Evolutionary conservation across 306 rosid genomes (phyloP).

Genomic region (Spatholobus suberectus): DNA sequence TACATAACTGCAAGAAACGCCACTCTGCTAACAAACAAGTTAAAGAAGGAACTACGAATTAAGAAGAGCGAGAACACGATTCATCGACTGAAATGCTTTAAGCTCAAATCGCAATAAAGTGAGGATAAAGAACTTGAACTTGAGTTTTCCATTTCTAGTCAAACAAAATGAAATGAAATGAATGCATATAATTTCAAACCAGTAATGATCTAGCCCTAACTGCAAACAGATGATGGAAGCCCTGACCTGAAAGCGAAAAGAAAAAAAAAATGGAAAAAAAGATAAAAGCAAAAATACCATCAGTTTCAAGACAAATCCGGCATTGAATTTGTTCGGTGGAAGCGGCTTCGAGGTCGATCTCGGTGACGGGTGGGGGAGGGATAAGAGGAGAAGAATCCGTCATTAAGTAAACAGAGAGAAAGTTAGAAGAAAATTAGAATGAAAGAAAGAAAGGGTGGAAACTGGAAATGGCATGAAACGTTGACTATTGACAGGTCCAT

Average conservation of each 20-base stretch:
- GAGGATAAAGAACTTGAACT: neutral
- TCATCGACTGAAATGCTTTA: neutral
- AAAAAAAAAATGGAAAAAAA: neutral
- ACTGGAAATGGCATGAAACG: neutral
- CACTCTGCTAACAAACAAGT: neutral
- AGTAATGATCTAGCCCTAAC: neutral
- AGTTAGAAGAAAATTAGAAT: neutral
- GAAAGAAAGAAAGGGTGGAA: no score
- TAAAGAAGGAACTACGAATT: neutral
- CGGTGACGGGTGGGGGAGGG: conserved; percentile 56
- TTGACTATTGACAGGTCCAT: neutral
- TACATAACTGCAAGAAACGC: neutral
- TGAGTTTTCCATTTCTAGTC: neutral
- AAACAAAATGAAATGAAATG: neutral
- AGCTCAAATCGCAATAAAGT: neutral
- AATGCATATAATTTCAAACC: no score
- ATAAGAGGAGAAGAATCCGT: conserved; percentile 64
- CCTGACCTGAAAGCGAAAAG: conserved; percentile 12
- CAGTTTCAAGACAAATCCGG: conserved; percentile 86
- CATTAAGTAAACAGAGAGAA: conserved; percentile 45
- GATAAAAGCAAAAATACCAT: conserved; percentile 51
- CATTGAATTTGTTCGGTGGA: conserved; percentile 83
- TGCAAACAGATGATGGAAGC: neutral
- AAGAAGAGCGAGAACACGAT: neutral
- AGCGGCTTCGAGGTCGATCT: conserved; percentile 89